Evolutionary conservation across 2,329 filamentous ascomycete species (phyloP), one percentile per base, ranked within the genome.

Genomic region (Botryotinia globosa): DNA sequence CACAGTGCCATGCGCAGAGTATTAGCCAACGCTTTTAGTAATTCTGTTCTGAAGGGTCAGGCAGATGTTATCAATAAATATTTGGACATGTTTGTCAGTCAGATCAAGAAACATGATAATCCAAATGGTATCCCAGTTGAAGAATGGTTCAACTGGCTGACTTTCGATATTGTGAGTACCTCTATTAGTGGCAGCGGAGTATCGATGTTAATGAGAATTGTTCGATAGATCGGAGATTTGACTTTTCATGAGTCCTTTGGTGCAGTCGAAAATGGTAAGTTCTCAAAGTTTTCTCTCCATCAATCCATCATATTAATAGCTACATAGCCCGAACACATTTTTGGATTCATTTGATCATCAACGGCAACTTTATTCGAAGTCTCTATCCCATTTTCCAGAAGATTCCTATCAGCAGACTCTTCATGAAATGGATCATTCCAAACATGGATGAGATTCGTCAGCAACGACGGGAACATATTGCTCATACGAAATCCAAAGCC

Each of bases 131-230:
- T 68, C 34, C 44, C 48, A 32, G 25, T 68, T 2, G 48, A 68
- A 25, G 65, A 70, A 37, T 70, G 67, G 67, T 70, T 61, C 5
- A 70, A 70, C 22, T 70, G 67, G 67, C n/a, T 70, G 29, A 70
- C 54, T 14, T 70, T 70, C 22, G 67, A 70, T 70, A 62, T 70
- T 51, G 65, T 68, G 32, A 58, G 65, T 1, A 44, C 42, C 4
- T 4, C 2, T 32, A 8, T 58, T 18, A 20, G 5, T 29, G 14
- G 7, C 4, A 16, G 2, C 29, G 54, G 2, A 39, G 16, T 20
- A 16, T 29, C 10, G 6, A 14, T n/a, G 20, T 18, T 68, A 56
- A 68, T 42, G n/a, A 44, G 7, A 9, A 56, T 4, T 2, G 22
- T 20, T 14, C 34, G 10, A 58, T 32, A 68, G 65, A 70, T 70